phyloP scores from a whole-genome alignment of 768 basidiomycete genomes.

The Pisolithus tinctorius region DNA sequence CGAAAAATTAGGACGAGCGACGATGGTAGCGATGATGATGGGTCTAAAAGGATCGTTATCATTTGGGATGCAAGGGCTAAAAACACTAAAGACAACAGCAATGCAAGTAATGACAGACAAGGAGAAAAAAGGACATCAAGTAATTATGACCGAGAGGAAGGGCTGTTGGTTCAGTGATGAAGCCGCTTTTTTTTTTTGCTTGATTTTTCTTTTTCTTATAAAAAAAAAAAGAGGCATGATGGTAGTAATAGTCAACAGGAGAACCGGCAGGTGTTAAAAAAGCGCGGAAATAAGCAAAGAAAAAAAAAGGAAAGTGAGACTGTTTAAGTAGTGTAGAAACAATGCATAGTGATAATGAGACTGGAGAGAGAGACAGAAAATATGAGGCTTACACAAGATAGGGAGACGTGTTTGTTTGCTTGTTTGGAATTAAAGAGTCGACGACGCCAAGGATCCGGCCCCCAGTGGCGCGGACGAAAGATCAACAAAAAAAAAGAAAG shows the following conservation, averaged over 20 bases:
- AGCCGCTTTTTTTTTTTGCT: not conserved
- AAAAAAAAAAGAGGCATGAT: constrained; percentile 13
- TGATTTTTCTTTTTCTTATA: too few relatives aligned
- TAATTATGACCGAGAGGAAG: constrained; percentile 23
- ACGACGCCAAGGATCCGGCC: constrained; percentile 20
- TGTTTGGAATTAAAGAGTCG: constrained; percentile 9
- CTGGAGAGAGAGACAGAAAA: constrained; percentile 2
- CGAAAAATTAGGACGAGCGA: constrained; percentile 4
- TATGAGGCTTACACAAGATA: constrained; percentile 15
- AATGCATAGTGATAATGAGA: constrained; percentile 27
- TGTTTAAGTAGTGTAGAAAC: constrained; percentile 13
- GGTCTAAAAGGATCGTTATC: constrained; percentile 21
- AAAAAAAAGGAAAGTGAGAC: constrained; percentile 9
- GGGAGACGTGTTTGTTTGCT: not conserved
- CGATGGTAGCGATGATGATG: constrained; percentile 3
- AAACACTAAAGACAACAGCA: constrained; percentile 19
- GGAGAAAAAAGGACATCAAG: constrained; percentile 9
- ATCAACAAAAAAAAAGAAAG: not conserved
- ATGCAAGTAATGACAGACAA: constrained; percentile 25
- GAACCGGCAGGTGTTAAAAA: constrained; percentile 2
- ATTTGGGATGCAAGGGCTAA: constrained; percentile 14
- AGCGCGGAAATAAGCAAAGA: constrained; percentile 8
- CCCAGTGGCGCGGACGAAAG: not conserved
- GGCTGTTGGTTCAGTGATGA: constrained; percentile 19
- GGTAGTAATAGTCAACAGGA: constrained; percentile 8